Evolutionary conservation across 164 flowering plant genomes (phyloP), one percentile per base, ranked within the genome.

Genomic region (Stephania cephalantha): DNA sequence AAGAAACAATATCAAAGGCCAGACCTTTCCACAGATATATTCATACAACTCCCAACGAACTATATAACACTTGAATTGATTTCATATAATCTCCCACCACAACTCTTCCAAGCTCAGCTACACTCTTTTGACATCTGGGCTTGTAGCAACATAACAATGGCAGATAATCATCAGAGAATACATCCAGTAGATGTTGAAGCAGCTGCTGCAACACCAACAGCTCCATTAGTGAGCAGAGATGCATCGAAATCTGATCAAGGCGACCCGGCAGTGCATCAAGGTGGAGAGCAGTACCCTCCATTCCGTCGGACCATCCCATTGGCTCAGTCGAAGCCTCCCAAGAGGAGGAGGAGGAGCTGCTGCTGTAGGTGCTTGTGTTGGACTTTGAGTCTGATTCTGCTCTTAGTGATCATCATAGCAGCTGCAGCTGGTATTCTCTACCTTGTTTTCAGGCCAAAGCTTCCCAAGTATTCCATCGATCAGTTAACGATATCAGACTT

Each of bases 401-500:
- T 88, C 35, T 80, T 83, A 6, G 1, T 89, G 45, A 53, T 91
- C 31, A 35, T 84, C 29, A 13, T 88, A 7, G 98, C 78, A 20
- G 82, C 82, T 25, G 31, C 79, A 0, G 82, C 67, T 0, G 95
- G 83, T 31, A 77, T 88, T 31, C 84, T 94, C 11, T 90, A 82
- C 85, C 82, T 90, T 2, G 85, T 85, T 13, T 93, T 93, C 88
- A 79, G 74, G 42, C 99, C 99, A 9, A 89, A 90, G 73, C 70
- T 90, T 15, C 99, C 98, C 10, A 80, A 86, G 4, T 93, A 91
- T 84, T 89, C 94, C 0, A 77, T 93, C 10, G 86, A 90, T 45
- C 77, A 82, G 64, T 75, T 95, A 66, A 77, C 69, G 15, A 86
- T 95, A 64, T 79, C 87, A 2, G 78, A 82, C 17, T 83, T 95